Evolutionary conservation across 305 asterid genomes (phyloP).

Genomic region (Fraxinus greggii): DNA sequence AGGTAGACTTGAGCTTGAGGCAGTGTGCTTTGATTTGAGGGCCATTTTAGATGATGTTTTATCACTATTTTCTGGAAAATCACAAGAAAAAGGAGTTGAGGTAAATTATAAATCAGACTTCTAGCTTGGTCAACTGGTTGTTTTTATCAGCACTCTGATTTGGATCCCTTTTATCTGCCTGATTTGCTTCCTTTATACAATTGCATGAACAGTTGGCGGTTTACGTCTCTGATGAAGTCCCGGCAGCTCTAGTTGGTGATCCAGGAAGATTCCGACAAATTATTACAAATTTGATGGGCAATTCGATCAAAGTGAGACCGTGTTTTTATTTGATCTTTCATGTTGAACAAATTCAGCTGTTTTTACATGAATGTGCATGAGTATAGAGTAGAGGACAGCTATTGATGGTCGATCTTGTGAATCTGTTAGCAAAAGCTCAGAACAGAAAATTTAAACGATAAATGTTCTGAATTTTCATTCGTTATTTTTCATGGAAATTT

Average conservation of each 20-base stretch:
- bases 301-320: constrained; percentile 84
- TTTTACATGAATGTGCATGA: neutral
- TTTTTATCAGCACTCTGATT: constrained; percentile 5
- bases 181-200: constrained; percentile 13
- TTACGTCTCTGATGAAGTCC: constrained; percentile 77
- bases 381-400: neutral
- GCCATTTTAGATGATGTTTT: constrained; percentile 81
- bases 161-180: constrained; percentile 19
- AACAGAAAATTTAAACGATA: neutral
- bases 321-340: neutral
- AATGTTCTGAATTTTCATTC: neutral
- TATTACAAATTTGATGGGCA: constrained; percentile 81
- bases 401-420: neutral
- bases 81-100: constrained; percentile 89
- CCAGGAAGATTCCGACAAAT: constrained; percentile 96
- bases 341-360: neutral
- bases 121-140: constrained; percentile 6
- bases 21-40: constrained; percentile 77
- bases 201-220: constrained; percentile 75
- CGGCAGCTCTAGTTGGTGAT: constrained; percentile 76
- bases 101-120: constrained; percentile 37
- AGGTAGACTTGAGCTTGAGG: constrained; percentile 97
- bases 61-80: constrained; percentile 84
- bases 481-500: neutral
- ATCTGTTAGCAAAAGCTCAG: neutral